Conservation (phyloP, 208 protist species). For the Blechomonas ayalai region DNA sequence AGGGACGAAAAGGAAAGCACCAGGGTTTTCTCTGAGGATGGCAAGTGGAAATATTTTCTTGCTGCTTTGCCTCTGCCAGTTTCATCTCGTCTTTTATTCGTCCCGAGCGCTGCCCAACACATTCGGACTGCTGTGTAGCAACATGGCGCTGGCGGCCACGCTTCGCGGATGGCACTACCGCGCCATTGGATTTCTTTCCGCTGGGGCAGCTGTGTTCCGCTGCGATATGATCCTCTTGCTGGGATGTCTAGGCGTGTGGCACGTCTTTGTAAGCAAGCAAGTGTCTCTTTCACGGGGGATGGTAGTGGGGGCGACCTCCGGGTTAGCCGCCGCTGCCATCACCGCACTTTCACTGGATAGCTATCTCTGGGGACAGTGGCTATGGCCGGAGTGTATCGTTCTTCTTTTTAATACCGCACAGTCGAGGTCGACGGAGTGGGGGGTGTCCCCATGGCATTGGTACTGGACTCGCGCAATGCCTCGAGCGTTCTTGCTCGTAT, state of each 20-base stretch:
- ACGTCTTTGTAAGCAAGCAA: too few species aligned
- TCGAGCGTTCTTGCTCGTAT: conserved; percentile 36
- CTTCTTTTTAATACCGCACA: conserved; percentile 87
- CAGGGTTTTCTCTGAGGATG: too few species aligned
- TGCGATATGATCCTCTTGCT: conserved; percentile 72
- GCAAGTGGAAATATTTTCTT: conserved; percentile 35
- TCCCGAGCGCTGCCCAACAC: conserved; percentile 87
- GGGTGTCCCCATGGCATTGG: conserved; percentile 67
- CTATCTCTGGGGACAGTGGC: conserved; percentile 60
- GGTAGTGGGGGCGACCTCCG: conserved; percentile 13
- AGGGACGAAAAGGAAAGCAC: too few species aligned
- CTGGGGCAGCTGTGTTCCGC: conserved; percentile 63
- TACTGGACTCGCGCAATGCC: conserved; percentile 85
- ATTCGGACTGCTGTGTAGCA: conserved; percentile 62
- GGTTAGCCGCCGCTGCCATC: conserved; percentile 9
- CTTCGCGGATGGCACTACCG: conserved; percentile 13
- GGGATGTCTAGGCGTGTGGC: conserved; percentile 35
- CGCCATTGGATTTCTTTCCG: conserved; percentile 15
- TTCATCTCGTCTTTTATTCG: conserved; percentile 90
- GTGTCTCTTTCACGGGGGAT: conserved; percentile 6
- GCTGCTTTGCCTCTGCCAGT: conserved; percentile 55
- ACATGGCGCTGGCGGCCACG: conserved; percentile 33
- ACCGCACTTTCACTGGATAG: conserved; percentile 65
- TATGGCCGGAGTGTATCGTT: conserved; percentile 91
- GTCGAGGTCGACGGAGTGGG: conserved; percentile 83